Conservation (phyloP, 2,329 filamentous ascomycete species). For the Sclerotinia minor region DNA sequence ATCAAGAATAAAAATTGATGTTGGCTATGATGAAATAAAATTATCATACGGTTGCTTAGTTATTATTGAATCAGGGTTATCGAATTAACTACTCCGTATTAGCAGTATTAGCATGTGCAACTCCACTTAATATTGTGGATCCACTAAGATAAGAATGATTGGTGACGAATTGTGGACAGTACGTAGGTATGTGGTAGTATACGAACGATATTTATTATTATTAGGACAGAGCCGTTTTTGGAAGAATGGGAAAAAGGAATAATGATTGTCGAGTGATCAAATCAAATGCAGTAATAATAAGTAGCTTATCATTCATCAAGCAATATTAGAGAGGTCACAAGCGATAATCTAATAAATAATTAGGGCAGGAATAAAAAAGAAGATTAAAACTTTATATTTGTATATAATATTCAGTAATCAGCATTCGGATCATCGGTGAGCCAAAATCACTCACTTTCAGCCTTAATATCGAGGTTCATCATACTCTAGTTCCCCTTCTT, state of each 20-base stretch:
- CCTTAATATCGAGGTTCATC: background rate
- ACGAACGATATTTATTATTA: too few species aligned
- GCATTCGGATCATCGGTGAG: background rate
- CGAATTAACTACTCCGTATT: background rate
- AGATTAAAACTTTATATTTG: background rate
- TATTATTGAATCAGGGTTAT: conserved; percentile 8
- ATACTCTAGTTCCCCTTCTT: background rate
- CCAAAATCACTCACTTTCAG: background rate
- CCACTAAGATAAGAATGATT: conserved; percentile 22
- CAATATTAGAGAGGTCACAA: background rate
- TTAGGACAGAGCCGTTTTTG: background rate
- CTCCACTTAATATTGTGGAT: background rate
- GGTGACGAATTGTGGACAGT: too few species aligned
- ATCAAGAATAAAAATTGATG: background rate
- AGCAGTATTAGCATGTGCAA: conserved; percentile 6
- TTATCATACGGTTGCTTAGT: background rate
- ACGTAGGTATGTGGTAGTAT: too few species aligned
- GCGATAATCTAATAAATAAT: too few species aligned
- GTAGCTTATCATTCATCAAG: too few species aligned
- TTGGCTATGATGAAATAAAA: conserved; percentile 14
- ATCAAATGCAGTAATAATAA: too few species aligned
- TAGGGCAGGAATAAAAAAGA: background rate
- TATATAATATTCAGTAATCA: background rate
- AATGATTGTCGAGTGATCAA: background rate
- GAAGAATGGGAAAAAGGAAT: background rate